Conservation (phyloP, 345 rosid genomes). For the Eucalyptus cladocalyx region DNA sequence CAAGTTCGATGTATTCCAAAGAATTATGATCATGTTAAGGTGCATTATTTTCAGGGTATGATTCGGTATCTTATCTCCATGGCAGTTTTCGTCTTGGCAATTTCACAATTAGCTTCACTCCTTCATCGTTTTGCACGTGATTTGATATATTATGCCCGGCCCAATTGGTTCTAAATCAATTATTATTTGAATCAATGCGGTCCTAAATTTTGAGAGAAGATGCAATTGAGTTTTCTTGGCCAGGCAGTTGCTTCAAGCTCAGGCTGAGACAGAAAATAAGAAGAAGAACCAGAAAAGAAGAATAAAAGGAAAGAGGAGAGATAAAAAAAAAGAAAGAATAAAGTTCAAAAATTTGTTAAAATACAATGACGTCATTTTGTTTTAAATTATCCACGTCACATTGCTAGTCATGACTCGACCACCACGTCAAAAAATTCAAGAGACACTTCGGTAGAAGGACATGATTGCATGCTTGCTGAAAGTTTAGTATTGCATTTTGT, state of each 20-base stretch:
- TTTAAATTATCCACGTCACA: not conserved
- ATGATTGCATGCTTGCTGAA: not conserved
- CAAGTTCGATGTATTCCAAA: not conserved
- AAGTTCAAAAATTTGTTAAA: accelerated
- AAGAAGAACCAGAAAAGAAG: not conserved
- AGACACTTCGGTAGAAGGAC: not conserved
- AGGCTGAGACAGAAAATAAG: not conserved
- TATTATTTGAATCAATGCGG: not conserved
- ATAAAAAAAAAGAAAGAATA: not conserved
- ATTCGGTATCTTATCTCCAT: not conserved
- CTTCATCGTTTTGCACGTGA: not conserved
- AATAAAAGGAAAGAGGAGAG: not conserved
- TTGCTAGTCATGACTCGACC: accelerated
- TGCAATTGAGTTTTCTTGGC: not conserved
- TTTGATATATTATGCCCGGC: not conserved
- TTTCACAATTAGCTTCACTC: not conserved
- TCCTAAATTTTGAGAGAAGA: too few species aligned
- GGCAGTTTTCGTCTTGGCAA: not conserved
- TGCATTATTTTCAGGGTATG: not conserved
- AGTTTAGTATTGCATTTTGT: not conserved
- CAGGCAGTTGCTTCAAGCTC: not conserved
- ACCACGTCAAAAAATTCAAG: not conserved
- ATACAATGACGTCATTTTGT: accelerated
- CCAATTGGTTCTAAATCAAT: not conserved
- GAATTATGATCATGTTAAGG: not conserved